Conservation (phyloP, 768 basidiomycete species). For the Gloeophyllum trabeum region DNA sequence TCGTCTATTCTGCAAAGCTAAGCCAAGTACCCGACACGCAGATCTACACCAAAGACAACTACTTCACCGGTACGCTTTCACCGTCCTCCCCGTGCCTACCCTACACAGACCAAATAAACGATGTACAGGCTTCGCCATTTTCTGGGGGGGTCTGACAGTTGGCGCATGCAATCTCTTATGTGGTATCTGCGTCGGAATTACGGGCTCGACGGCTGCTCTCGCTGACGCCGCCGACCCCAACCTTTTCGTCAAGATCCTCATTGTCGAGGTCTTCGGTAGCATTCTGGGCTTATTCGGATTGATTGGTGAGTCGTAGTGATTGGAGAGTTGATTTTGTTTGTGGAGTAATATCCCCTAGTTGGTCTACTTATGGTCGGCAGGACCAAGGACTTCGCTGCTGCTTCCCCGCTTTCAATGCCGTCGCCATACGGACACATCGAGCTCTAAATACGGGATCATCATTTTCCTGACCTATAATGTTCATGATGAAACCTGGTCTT, state of each 20-base stretch:
- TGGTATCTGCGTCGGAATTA: slow-evolving; percentile 88
- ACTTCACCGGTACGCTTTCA: no score
- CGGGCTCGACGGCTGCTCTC: slow-evolving; percentile 90
- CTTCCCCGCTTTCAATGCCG: slow-evolving; percentile 20
- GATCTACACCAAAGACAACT: slow-evolving; percentile 80
- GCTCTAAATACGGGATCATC: background rate
- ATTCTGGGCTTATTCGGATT: slow-evolving; percentile 89
- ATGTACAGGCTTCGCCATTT: slow-evolving; percentile 87
- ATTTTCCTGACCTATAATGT: background rate
- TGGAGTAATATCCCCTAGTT: slow-evolving; percentile 30
- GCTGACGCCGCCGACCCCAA: slow-evolving; percentile 93
- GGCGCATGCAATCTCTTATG: slow-evolving; percentile 93
- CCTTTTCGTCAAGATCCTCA: slow-evolving; percentile 91
- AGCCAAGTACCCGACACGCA: slow-evolving; percentile 42
- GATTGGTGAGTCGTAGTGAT: slow-evolving; percentile 52
- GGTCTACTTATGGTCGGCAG: slow-evolving; percentile 70
- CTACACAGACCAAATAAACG: no score
- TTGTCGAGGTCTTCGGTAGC: slow-evolving; percentile 90
- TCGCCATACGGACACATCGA: slow-evolving; percentile 19
- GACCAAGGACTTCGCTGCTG: slow-evolving; percentile 46
- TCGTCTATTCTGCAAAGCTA: slow-evolving; percentile 88
- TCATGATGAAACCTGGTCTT: no score
- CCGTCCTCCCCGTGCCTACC: background rate
- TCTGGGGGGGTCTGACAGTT: slow-evolving; percentile 95
- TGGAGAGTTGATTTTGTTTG: slow-evolving; percentile 1